A percentile compares a stretch with the other conserved stretches of the same genome.
Conservation (phyloP, 1,284 basidiomycete species). For the Cryptococcus sp. region DNA sequence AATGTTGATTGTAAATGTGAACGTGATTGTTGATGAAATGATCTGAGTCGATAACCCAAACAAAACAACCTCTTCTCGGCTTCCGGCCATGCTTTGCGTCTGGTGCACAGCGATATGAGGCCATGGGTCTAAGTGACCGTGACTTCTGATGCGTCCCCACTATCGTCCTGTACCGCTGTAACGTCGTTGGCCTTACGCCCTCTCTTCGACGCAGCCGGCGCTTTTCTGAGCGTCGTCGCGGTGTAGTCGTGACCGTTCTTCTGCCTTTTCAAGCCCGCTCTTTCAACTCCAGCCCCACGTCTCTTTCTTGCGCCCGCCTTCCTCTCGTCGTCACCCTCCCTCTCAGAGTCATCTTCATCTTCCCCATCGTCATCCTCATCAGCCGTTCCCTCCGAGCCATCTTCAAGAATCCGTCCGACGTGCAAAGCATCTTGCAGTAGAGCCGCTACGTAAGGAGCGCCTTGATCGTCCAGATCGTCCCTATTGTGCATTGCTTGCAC, state of each 20-base stretch:
- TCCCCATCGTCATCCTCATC: neutral
- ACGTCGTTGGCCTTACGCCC: no score
- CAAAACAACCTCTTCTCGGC: no score
- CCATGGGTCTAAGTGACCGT: no score
- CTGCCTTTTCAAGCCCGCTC: neutral
- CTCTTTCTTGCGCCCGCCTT: neutral
- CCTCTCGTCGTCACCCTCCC: neutral
- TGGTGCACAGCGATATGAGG: no score
- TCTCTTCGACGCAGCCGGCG: no score
- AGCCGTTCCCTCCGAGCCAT: neutral
- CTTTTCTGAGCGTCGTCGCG: no score
- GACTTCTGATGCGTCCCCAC: no score
- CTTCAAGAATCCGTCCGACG: neutral
- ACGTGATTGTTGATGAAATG: no score
- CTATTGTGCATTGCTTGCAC: neutral
- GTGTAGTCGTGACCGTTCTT: neutral
- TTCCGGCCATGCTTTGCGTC: no score
- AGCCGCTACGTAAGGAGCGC: neutral
- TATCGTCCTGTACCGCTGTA: no score
- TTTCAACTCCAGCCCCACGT: neutral
- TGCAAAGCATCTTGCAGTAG: neutral
- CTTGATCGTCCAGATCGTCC: neutral
- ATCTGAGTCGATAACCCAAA: no score
- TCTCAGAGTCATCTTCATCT: neutral
- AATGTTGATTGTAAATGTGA: no score